Evolutionary conservation across 495 filamentous ascomycete genomes (phyloP).

Genomic region (Hypoxylon intermedium): DNA sequence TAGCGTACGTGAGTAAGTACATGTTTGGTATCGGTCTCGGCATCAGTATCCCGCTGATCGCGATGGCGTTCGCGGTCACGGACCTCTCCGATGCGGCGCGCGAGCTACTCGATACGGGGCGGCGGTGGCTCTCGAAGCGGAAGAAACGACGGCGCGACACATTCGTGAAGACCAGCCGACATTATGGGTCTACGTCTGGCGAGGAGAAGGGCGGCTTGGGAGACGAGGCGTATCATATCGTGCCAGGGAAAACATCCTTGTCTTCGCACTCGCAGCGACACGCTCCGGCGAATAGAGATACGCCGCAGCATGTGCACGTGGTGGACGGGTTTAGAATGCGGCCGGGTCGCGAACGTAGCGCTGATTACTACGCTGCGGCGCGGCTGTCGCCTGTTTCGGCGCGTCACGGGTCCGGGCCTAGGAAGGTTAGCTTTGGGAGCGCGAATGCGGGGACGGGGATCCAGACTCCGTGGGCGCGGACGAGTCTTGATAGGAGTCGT

Average conservation of each 20-base stretch:
- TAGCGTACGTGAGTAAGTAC: constrained; percentile 67
- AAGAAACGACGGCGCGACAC: background rate
- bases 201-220: background rate
- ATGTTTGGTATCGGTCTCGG: constrained; percentile 72
- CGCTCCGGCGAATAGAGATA: constrained; percentile 11
- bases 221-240: constrained; percentile 1
- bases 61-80: constrained; percentile 64
- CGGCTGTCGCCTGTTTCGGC: constrained; percentile 28
- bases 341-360: constrained; percentile 30
- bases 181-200: no score
- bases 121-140: background rate
- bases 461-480: constrained; percentile 30
- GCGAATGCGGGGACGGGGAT: constrained; percentile 10
- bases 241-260: constrained; percentile 24
- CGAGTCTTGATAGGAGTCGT: constrained; percentile 27
- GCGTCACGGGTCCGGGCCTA: constrained; percentile 8
- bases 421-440: constrained; percentile 32
- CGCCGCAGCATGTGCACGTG: background rate
- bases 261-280: constrained; percentile 29
- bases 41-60: constrained; percentile 68
- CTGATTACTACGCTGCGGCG: constrained; percentile 16
- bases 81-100: constrained; percentile 56
- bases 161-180: no score
- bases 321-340: constrained; percentile 5
- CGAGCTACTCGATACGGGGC: constrained; percentile 6